Evolutionary conservation across 495 filamentous ascomycete species (phyloP).

Genomic region (Xanthoparmelia taractica): DNA sequence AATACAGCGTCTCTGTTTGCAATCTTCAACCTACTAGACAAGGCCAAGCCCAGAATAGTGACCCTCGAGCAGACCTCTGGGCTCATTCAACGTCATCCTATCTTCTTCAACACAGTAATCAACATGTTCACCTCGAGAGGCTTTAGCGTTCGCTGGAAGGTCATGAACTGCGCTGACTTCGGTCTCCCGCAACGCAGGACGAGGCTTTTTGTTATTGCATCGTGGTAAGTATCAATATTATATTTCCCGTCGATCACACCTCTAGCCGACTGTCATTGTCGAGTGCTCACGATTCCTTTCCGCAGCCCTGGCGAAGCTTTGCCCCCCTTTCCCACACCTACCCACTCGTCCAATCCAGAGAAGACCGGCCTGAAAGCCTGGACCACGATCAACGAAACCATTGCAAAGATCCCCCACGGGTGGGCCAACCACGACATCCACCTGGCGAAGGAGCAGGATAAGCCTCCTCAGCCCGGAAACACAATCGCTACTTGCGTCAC

Average conservation of each 20-base stretch:
- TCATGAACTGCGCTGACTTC: constrained; percentile 49
- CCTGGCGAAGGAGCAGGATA: constrained; percentile 16
- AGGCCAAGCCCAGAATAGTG: constrained; percentile 57
- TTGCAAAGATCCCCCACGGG: constrained; percentile 37
- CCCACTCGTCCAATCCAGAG: constrained; percentile 45
- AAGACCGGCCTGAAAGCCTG: constrained; percentile 30
- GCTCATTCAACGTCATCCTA: constrained; percentile 41
- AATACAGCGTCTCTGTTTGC: constrained; percentile 68
- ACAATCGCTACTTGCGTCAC: constrained; percentile 58
- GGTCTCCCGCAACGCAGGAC: constrained; percentile 53
- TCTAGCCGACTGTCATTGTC: background rate
- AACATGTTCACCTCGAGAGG: constrained; percentile 54
- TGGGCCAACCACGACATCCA: constrained; percentile 45
- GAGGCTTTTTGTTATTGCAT: constrained; percentile 69
- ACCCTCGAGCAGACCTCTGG: constrained; percentile 85
- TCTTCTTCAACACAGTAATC: constrained; percentile 53
- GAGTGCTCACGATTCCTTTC: constrained; percentile 14
- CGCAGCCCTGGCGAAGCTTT: constrained; percentile 65
- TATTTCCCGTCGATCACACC: too few species aligned
- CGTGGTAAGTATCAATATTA: constrained; percentile 54
- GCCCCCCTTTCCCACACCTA: constrained; percentile 59
- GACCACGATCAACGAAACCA: constrained; percentile 41
- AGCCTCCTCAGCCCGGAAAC: constrained; percentile 38
- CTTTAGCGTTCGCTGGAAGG: constrained; percentile 59
- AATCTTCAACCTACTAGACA: constrained; percentile 49